Conservation (phyloP, 495 filamentous ascomycete genomes). For the Parmelia sp. region DNA sequence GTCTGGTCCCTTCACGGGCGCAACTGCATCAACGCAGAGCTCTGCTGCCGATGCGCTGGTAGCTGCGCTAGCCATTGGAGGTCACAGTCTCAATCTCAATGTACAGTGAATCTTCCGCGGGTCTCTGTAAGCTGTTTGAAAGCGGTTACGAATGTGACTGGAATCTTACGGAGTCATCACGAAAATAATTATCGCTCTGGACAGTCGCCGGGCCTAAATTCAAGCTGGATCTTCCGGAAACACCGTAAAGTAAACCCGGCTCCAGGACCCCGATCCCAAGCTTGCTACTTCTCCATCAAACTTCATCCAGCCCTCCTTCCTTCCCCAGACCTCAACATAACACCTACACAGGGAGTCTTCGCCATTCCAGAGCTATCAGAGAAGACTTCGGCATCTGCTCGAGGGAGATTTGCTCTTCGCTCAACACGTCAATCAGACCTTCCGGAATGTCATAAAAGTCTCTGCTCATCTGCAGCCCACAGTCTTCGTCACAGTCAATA, state of each 20-base stretch:
- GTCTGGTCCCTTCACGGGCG: constrained; percentile 46
- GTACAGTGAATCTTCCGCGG: background rate
- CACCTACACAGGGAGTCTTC: background rate
- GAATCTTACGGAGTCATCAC: background rate
- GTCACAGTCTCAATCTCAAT: background rate
- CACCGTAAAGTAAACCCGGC: too few species aligned
- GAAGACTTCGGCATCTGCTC: background rate
- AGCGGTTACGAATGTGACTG: background rate
- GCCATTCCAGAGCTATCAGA: background rate
- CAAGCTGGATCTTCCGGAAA: too few species aligned
- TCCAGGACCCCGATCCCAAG: background rate
- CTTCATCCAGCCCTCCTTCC: background rate
- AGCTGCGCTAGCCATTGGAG: constrained; percentile 39
- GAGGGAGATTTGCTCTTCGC: background rate
- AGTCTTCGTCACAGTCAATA: background rate
- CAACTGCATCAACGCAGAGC: constrained; percentile 55
- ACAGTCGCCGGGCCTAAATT: background rate
- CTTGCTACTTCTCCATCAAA: background rate
- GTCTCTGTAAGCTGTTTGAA: background rate
- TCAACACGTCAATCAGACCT: background rate
- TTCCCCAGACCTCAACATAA: background rate
- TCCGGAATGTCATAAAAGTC: background rate
- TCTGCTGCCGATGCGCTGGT: constrained; percentile 65
- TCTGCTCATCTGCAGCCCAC: background rate
- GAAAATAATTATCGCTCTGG: background rate